Conservation (phyloP, 2,329 filamentous ascomycete species). For the Periconia macrospinosa region DNA sequence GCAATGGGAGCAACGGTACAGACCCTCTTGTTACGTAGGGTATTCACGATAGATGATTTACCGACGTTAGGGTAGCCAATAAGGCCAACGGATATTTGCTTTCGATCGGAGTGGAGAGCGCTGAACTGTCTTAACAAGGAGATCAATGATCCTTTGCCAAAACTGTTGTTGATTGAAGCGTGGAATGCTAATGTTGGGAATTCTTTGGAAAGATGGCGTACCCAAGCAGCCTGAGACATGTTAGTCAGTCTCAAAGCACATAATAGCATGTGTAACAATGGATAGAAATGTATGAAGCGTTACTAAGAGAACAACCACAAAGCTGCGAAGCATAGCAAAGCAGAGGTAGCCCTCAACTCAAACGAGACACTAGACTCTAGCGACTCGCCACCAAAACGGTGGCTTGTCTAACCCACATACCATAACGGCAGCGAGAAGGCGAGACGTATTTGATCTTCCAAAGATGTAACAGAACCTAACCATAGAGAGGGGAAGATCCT, state of each 20-base stretch:
- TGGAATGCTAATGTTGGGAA: constrained; percentile 95
- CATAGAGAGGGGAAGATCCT: constrained; percentile 75
- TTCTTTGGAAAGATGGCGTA: constrained; percentile 82
- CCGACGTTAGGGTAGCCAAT: constrained; percentile 92
- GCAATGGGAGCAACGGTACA: constrained; percentile 93
- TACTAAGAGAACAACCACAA: constrained; percentile 95
- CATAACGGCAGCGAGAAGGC: constrained; percentile 64
- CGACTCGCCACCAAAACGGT: constrained; percentile 87
- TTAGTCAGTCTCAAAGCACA: constrained; percentile 27
- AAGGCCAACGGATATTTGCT: constrained; percentile 91
- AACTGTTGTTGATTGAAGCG: constrained; percentile 91
- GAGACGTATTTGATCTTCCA: constrained; percentile 89
- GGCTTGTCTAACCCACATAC: constrained; percentile 66
- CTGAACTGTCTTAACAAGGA: constrained; percentile 92
- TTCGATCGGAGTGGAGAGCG: constrained; percentile 82
- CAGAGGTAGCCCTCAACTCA: constrained; percentile 93
- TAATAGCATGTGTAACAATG: constrained; percentile 12
- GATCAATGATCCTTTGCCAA: constrained; percentile 94
- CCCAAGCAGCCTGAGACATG: constrained; percentile 78
- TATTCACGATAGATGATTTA: constrained; percentile 97
- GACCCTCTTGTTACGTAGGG: constrained; percentile 89
- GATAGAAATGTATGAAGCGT: constrained; percentile 79
- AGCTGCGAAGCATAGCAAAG: constrained; percentile 58
- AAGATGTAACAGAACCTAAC: constrained; percentile 96
- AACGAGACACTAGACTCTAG: constrained; percentile 82